A percentile compares a stretch with the other conserved stretches of the same genome.
These are phyloP conservation scores for Aspergillus uvarum DNA, from an alignment of 2,329 filamentous ascomycete genomes.

Conservation along the genomic window DNA sequence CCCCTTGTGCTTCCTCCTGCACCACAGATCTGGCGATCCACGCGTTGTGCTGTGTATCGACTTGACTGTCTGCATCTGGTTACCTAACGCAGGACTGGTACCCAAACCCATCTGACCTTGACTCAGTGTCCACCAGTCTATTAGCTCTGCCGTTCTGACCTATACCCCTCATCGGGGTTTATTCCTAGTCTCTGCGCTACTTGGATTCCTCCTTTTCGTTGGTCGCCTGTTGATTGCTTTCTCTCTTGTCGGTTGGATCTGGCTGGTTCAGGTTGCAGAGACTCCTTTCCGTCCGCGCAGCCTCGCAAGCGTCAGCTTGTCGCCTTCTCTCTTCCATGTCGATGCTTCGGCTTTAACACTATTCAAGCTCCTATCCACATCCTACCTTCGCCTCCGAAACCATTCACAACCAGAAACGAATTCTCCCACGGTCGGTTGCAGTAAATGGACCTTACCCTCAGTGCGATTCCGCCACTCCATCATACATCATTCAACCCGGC, in stretches of 20 bases:
- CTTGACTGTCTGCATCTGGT: constrained; percentile 9
- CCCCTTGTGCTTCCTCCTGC: constrained; percentile 14
- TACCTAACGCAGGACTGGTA: constrained; percentile 16
- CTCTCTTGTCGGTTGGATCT: constrained; percentile 25
- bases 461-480: constrained; percentile 4
- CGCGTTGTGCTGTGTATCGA: constrained; percentile 13
- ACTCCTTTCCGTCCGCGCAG: constrained; percentile 8
- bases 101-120: constrained; percentile 16
- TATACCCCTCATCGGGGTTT: constrained; percentile 11
- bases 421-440: constrained; percentile 3
- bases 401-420: not conserved
- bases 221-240: constrained; percentile 20
- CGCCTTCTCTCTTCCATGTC: constrained; percentile 4
- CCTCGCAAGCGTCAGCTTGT: constrained; percentile 7
- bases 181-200: constrained; percentile 9
- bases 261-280: constrained; percentile 30
- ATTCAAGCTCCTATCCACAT: not conserved
- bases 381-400: not conserved
- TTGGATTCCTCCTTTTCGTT: constrained; percentile 19
- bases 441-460: constrained; percentile 26
- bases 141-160: constrained; percentile 2
- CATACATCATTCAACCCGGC: constrained; percentile 13
- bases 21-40: constrained; percentile 18
- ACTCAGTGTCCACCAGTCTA: constrained; percentile 1
- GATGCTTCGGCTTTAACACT: constrained; percentile 6